Evolutionary conservation across 495 filamentous ascomycete genomes (phyloP).

Genomic region (Penicillium chermesinum): DNA sequence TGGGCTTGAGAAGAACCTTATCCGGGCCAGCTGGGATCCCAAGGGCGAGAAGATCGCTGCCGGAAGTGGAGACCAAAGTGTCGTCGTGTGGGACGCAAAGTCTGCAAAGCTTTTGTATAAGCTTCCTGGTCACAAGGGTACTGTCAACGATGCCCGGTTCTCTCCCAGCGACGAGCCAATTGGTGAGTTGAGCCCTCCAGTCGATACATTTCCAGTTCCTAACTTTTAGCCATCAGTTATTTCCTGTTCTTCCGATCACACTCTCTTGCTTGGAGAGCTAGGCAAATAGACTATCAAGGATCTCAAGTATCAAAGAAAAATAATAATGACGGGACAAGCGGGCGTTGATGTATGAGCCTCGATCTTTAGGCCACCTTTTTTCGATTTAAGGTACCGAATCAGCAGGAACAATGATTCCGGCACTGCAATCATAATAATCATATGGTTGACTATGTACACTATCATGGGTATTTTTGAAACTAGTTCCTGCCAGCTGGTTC

Average conservation of each 20-base stretch:
- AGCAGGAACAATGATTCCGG: not conserved
- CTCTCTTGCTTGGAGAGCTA: constrained; percentile 72
- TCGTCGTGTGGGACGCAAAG: constrained; percentile 82
- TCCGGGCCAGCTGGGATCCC: constrained; percentile 87
- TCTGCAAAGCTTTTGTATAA: constrained; percentile 87
- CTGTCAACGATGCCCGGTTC: constrained; percentile 92
- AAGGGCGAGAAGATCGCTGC: constrained; percentile 80
- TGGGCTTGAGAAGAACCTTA: constrained; percentile 87
- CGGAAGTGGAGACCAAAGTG: constrained; percentile 84
- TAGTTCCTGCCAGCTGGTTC: not conserved
- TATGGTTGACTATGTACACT: not conserved
- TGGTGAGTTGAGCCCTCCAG: constrained; percentile 55
- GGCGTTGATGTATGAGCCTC: constrained; percentile 1
- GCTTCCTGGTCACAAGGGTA: constrained; percentile 89
- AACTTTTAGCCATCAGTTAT: constrained; percentile 58
- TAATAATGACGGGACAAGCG: constrained; percentile 5
- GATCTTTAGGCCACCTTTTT: not conserved
- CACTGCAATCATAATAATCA: not conserved
- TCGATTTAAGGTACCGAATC: not conserved
- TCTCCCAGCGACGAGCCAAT: constrained; percentile 79
- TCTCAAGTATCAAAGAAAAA: constrained; percentile 9
- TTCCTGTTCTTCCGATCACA: constrained; percentile 79
- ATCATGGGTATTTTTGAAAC: not conserved
- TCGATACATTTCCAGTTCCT: not conserved
- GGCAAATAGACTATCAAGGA: constrained; percentile 41